These are phyloP conservation scores for Talaromyces sp. DNA, from an alignment of 2,329 filamentous ascomycete genomes.

Conservation along the genomic window DNA sequence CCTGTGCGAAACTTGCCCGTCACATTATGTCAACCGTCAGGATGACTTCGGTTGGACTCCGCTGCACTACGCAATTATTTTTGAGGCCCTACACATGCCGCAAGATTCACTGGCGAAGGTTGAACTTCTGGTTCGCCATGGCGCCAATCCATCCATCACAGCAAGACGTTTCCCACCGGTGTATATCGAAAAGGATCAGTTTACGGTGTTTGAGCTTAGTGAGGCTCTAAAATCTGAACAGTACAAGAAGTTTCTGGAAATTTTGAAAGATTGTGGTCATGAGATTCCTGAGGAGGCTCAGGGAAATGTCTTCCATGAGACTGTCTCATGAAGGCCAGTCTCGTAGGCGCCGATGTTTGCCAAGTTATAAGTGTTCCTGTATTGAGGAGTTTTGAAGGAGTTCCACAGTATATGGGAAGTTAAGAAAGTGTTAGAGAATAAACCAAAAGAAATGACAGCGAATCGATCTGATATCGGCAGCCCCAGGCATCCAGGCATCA, in stretches of 20 bases:
- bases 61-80: not conserved
- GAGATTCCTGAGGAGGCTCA: slow-evolving; percentile 2
- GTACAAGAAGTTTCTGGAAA: not conserved
- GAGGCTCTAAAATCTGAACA: not conserved
- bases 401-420: too few species aligned
- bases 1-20: not conserved
- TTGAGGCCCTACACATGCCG: not conserved
- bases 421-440: too few species aligned
- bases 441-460: too few species aligned
- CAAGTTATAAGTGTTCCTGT: not conserved
- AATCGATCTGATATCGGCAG: not conserved
- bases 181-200: not conserved
- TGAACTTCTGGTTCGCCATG: not conserved
- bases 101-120: slow-evolving; percentile 6
- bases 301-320: not conserved
- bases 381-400: not conserved
- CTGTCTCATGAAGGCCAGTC: not conserved
- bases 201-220: slow-evolving; percentile 7
- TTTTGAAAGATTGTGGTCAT: not conserved
- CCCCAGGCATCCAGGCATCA: not conserved
- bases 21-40: slow-evolving; percentile 3
- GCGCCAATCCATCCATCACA: not conserved
- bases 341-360: not conserved
- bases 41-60: slow-evolving; percentile 1
- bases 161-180: not conserved